Conservation (phyloP, 2,329 filamentous ascomycete genomes). For the Raffaelea arxii region DNA sequence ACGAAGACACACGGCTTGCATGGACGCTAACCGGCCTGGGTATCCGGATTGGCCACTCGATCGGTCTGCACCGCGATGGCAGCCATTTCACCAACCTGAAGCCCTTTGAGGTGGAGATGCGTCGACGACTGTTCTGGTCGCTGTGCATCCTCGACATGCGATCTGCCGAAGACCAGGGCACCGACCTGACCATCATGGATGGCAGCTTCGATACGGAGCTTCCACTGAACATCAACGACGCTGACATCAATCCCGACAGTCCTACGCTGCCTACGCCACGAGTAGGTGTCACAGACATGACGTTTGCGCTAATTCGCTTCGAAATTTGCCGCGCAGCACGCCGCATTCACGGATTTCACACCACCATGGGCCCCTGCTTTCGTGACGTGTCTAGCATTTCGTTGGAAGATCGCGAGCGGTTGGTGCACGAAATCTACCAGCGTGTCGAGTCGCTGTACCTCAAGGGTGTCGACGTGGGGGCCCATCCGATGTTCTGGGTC, state of each 20-base stretch:
- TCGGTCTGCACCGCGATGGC: constrained; percentile 50
- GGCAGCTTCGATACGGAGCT: constrained; percentile 41
- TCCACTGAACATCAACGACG: constrained; percentile 49
- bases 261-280: constrained; percentile 35
- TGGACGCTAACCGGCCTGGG: constrained; percentile 56
- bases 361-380: constrained; percentile 20
- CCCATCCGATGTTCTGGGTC: constrained; percentile 39
- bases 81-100: constrained; percentile 39
- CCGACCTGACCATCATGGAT: constrained; percentile 35
- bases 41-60: constrained; percentile 43
- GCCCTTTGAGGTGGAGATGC: constrained; percentile 53
- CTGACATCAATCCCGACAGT: constrained; percentile 37
- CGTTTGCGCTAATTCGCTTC: constrained; percentile 32
- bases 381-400: constrained; percentile 21
- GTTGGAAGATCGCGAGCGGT: constrained; percentile 31
- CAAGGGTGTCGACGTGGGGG: constrained; percentile 34
- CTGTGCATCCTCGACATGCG: constrained; percentile 49
- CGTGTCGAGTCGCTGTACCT: constrained; percentile 46
- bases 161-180: constrained; percentile 50
- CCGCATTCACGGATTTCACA: constrained; percentile 26
- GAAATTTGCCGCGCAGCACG: constrained; percentile 31
- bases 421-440: constrained; percentile 20
- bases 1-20: constrained; percentile 42
- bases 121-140: constrained; percentile 53
- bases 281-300: constrained; percentile 43